phyloP scores from a whole-genome alignment of 2,329 filamentous ascomycete species.

The Aureobasidium musti region DNA sequence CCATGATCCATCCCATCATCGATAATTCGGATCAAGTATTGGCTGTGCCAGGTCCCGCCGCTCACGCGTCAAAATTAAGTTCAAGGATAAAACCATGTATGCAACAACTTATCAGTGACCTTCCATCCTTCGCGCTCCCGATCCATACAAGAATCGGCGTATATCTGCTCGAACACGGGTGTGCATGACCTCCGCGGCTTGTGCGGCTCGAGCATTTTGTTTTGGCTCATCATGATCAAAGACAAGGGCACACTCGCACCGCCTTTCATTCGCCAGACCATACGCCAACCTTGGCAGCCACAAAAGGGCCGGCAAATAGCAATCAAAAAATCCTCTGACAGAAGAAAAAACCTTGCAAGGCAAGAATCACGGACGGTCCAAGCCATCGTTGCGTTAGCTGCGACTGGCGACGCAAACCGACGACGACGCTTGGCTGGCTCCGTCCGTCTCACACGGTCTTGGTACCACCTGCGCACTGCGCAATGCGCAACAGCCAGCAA shows the following conservation, averaged over 20 bases:
- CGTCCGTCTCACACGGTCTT: constrained; percentile 28
- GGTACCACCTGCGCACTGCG: constrained; percentile 17
- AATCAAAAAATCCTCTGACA: constrained; percentile 24
- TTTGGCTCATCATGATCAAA: constrained; percentile 23
- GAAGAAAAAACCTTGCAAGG: constrained; percentile 28
- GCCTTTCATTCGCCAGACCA: constrained; percentile 21
- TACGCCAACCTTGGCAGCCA: constrained; percentile 26
- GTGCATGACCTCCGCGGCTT: constrained; percentile 28
- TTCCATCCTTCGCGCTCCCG: constrained; percentile 17
- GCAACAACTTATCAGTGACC: constrained; percentile 26
- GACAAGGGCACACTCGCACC: constrained; percentile 21
- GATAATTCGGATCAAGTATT: constrained; percentile 19
- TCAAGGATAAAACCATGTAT: constrained; percentile 28
- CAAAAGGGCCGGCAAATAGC: constrained; percentile 28
- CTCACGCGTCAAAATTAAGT: constrained; percentile 26
- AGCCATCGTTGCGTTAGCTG: constrained; percentile 28
- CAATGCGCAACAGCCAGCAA: constrained; percentile 12
- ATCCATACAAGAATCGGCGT: constrained; percentile 18
- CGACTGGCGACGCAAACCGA: constrained; percentile 17
- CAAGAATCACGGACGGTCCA: constrained; percentile 11
- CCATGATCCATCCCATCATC: constrained; percentile 17
- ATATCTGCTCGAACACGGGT: constrained; percentile 26
- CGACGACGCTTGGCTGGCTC: constrained; percentile 28
- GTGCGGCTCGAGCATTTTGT: constrained; percentile 22
- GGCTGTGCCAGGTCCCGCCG: constrained; percentile 22